Percentiles rank a stretch among this genome's conserved stretches.
Evolutionary conservation across 495 filamentous ascomycete species (phyloP).

Genomic region (Paragyromitra xinjiangensis): DNA sequence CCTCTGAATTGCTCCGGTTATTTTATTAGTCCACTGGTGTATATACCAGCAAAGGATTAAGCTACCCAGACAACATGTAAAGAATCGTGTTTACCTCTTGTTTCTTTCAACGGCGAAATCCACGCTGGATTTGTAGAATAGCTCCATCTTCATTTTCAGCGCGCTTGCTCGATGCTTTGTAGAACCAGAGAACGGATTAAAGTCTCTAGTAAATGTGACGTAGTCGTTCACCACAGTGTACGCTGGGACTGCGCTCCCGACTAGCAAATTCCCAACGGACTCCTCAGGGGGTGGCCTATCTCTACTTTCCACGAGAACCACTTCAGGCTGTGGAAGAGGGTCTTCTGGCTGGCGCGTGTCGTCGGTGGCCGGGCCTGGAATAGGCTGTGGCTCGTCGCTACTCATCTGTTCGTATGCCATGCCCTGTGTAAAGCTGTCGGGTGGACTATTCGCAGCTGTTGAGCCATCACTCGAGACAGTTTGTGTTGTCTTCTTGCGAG

Average conservation of each 20-base stretch:
- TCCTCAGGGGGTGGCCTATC: background rate
- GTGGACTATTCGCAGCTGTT: background rate
- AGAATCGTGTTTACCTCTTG: constrained; percentile 66
- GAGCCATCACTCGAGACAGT: background rate
- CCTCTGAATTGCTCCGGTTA: constrained; percentile 12
- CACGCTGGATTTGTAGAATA: constrained; percentile 60
- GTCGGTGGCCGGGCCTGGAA: background rate
- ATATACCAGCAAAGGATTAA: background rate
- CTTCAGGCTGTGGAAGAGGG: background rate
- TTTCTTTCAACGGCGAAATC: constrained; percentile 70
- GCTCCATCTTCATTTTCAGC: constrained; percentile 48
- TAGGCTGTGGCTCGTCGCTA: background rate
- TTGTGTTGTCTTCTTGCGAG: constrained; percentile 1
- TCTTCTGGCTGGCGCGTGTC: background rate
- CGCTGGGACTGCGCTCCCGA: background rate
- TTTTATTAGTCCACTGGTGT: background rate
- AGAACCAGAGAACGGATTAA: constrained; percentile 22
- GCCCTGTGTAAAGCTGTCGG: background rate
- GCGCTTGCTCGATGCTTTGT: constrained; percentile 57
- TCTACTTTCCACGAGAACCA: background rate
- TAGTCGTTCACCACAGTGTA: constrained; percentile 57
- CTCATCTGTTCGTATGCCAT: background rate
- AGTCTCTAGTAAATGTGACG: constrained; percentile 66
- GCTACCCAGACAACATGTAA: background rate
- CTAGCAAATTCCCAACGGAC: too few relatives aligned